Conservation (phyloP, 2,329 filamentous ascomycete species). For the Penicillium sp. region DNA sequence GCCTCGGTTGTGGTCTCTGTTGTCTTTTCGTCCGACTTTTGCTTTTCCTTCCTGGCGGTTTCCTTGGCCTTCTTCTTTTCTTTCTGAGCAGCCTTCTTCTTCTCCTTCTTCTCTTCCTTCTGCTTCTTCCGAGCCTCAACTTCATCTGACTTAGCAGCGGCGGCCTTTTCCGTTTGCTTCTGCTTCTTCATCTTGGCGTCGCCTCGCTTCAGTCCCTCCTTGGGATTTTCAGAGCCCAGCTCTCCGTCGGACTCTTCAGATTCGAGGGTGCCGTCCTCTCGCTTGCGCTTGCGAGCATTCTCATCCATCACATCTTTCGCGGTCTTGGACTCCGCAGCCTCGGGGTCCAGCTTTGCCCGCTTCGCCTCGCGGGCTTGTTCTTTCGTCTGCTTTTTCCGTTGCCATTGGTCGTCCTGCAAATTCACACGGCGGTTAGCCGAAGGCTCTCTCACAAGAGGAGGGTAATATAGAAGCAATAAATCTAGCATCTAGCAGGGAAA, state of each 20-base stretch:
- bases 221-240: slow-evolving; percentile 55
- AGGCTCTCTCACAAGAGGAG: slow-evolving; percentile 10
- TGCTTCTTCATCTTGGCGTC: slow-evolving; percentile 56
- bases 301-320: slow-evolving; percentile 95
- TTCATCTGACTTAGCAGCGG: slow-evolving; percentile 34
- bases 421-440: slow-evolving; percentile 19
- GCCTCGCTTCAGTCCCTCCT: slow-evolving; percentile 63
- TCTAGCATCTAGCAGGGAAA: slow-evolving; percentile 14
- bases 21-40: slow-evolving; percentile 33
- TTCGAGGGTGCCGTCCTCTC: slow-evolving; percentile 63
- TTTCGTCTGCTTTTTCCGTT: slow-evolving; percentile 93
- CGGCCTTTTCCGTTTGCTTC: slow-evolving; percentile 50
- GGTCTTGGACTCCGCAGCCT: slow-evolving; percentile 73
- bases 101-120: slow-evolving; percentile 44
- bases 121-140: slow-evolving; percentile 41
- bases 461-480: slow-evolving; percentile 13
- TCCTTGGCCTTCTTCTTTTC: slow-evolving; percentile 54
- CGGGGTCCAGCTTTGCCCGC: slow-evolving; percentile 87
- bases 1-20: slow-evolving; percentile 13
- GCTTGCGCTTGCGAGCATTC: slow-evolving; percentile 77
- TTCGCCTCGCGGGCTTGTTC: slow-evolving; percentile 81
- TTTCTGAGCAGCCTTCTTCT: slow-evolving; percentile 56
- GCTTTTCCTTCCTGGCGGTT: slow-evolving; percentile 38
- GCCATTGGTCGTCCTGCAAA: slow-evolving; percentile 88
- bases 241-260: slow-evolving; percentile 51